Percentiles rank a stretch among this genome's conserved stretches.
Evolutionary conservation across 495 filamentous ascomycete genomes (phyloP).

Genomic region (Penicillium coprophilum): DNA sequence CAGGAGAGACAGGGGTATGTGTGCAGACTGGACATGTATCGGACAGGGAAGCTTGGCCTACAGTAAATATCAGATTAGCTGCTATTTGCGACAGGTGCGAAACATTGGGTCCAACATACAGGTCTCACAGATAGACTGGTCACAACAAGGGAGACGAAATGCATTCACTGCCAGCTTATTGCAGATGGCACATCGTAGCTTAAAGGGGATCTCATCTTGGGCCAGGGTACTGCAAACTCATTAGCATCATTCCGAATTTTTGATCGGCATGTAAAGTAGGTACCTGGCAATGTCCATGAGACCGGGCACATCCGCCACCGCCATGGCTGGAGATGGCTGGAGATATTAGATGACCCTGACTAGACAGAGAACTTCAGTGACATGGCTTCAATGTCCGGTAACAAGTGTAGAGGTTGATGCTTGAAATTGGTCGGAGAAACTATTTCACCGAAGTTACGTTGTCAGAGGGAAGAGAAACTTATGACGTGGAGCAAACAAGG

Average conservation of each 20-base stretch:
- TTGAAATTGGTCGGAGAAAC: conserved; percentile 26
- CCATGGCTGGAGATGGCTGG: conserved; percentile 30
- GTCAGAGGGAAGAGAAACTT: neutral
- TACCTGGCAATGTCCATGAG: conserved; percentile 50
- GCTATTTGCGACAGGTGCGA: neutral
- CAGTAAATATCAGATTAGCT: neutral
- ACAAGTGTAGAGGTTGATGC: conserved; percentile 7
- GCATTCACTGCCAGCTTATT: conserved; percentile 89
- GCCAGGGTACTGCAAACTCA: conserved; percentile 61
- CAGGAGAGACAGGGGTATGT: conserved; percentile 78
- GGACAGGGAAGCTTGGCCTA: conserved; percentile 75
- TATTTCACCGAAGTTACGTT: conserved; percentile 18
- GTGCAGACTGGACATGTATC: conserved; percentile 90
- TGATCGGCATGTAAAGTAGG: neutral
- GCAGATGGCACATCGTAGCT: conserved; percentile 91
- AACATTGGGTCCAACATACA: conserved; percentile 57
- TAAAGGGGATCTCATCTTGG: conserved; percentile 86
- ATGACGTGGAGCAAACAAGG: conserved; percentile 1
- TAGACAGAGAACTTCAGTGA: neutral
- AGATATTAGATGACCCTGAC: conserved; percentile 9
- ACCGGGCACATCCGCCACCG: conserved; percentile 43
- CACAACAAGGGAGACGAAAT: conserved; percentile 89
- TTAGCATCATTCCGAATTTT: conserved; percentile 1
- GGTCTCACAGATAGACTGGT: conserved; percentile 87
- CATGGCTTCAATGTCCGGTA: neutral